Conservation (phyloP, 306 rosid genomes). For the Lathyrus tuberosus region DNA sequence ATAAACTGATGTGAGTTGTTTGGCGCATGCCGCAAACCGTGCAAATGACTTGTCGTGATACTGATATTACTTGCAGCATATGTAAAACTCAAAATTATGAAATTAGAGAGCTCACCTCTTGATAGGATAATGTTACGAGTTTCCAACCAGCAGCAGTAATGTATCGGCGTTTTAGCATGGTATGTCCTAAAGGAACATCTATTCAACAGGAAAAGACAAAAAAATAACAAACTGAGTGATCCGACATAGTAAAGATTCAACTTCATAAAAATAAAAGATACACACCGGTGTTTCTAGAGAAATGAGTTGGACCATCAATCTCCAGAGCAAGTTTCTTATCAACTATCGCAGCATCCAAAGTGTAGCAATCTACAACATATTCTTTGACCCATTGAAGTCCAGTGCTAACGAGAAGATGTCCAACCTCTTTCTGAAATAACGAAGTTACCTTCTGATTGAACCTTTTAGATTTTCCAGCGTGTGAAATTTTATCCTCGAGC, state of each 20-base stretch:
- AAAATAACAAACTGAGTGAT: slow-evolving; percentile 19
- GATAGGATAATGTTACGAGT: slow-evolving; percentile 65
- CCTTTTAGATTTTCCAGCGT: slow-evolving; percentile 72
- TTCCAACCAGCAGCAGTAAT: slow-evolving; percentile 88
- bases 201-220: slow-evolving; percentile 39
- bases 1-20: not conserved
- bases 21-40: no score
- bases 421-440: slow-evolving; percentile 85
- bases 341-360: slow-evolving; percentile 76
- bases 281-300: slow-evolving; percentile 90
- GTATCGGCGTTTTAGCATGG: slow-evolving; percentile 77
- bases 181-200: slow-evolving; percentile 90
- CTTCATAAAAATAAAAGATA: slow-evolving; percentile 17
- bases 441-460: slow-evolving; percentile 79
- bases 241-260: slow-evolving; percentile 11
- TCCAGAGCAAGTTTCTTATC: slow-evolving; percentile 88
- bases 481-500: slow-evolving; percentile 67
- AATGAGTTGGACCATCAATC: slow-evolving; percentile 98
- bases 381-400: slow-evolving; percentile 88
- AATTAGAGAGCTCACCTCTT: slow-evolving; percentile 60
- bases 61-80: no score
- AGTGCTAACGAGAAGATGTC: slow-evolving; percentile 74
- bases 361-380: slow-evolving; percentile 70
- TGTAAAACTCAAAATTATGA: slow-evolving; percentile 4
- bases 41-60: no score